Evolutionary conservation across 2,329 filamentous ascomycete genomes (phyloP).

Genomic region (Ophiosphaerella herpotricha): DNA sequence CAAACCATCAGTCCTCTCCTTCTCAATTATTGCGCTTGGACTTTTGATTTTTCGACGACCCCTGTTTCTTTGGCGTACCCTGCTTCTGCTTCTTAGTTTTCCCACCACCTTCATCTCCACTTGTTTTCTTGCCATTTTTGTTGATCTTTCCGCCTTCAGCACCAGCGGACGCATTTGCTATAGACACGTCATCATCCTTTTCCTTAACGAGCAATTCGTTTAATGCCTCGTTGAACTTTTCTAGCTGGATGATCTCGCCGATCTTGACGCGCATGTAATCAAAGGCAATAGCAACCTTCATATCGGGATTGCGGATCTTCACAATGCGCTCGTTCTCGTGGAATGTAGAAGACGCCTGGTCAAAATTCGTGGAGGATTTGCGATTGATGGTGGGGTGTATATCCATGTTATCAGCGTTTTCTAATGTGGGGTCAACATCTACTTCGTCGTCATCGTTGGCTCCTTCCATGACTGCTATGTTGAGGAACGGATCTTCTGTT

Average conservation of each 20-base stretch:
- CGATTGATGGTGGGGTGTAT: slow-evolving; percentile 14
- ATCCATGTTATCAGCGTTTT: slow-evolving; percentile 28
- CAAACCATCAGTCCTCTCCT: background rate
- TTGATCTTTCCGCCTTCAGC: slow-evolving; percentile 18
- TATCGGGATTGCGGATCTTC: slow-evolving; percentile 51
- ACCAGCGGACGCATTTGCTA: background rate
- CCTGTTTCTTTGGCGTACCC: slow-evolving; percentile 13
- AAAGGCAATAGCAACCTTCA: slow-evolving; percentile 74
- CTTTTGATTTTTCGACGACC: slow-evolving; percentile 20
- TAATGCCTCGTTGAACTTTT: slow-evolving; percentile 65
- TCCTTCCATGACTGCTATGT: slow-evolving; percentile 29
- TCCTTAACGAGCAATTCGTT: slow-evolving; percentile 57
- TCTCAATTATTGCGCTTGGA: slow-evolving; percentile 32
- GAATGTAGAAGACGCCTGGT: slow-evolving; percentile 9
- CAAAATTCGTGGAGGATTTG: slow-evolving; percentile 1
- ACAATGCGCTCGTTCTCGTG: slow-evolving; percentile 39
- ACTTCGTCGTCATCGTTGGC: slow-evolving; percentile 22
- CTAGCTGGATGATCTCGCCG: slow-evolving; percentile 70
- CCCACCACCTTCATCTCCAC: slow-evolving; percentile 31
- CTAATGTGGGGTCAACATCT: slow-evolving; percentile 21
- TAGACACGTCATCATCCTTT: slow-evolving; percentile 21
- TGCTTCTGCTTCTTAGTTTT: slow-evolving; percentile 30
- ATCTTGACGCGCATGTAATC: slow-evolving; percentile 78
- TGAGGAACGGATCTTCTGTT: slow-evolving; percentile 25
- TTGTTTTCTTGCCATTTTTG: slow-evolving; percentile 34